Conservation (phyloP, 192 early-diverging fungal genomes). For the Coemansia reversa region DNA sequence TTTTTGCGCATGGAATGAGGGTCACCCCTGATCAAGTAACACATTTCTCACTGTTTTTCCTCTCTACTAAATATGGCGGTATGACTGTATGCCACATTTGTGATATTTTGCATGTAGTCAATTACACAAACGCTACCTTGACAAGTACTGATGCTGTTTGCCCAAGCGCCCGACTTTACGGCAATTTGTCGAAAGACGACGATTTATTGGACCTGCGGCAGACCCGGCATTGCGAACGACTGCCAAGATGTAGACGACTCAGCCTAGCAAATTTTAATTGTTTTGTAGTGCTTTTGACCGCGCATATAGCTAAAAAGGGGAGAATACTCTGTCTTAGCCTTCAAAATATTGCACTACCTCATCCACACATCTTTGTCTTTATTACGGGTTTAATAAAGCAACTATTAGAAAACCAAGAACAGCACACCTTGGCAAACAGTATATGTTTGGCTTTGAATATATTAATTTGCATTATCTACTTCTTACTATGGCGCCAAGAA, state of each 20-base stretch:
- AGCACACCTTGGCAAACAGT: neutral
- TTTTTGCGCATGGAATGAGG: neutral
- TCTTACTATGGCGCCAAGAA: neutral
- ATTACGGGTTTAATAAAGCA: no score
- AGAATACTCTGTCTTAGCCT: no score
- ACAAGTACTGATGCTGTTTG: no score
- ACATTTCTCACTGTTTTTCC: neutral
- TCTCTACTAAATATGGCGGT: neutral
- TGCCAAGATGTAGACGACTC: neutral
- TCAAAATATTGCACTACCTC: no score
- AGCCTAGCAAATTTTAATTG: neutral
- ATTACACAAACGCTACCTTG: no score
- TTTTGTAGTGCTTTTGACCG: neutral
- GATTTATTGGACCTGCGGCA: neutral
- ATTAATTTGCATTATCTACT: neutral
- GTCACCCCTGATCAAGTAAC: neutral
- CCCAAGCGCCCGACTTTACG: no score
- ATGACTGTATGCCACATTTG: no score
- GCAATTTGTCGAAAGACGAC: no score
- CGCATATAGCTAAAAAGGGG: no score
- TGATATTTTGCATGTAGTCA: no score
- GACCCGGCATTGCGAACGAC: neutral
- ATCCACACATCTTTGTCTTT: no score
- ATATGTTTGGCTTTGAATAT: neutral
- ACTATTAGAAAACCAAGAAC: no score